These are phyloP conservation scores for Phytophthora ohioensis DNA, from an alignment of 352 stramenopile species.

Conservation along the genomic window DNA sequence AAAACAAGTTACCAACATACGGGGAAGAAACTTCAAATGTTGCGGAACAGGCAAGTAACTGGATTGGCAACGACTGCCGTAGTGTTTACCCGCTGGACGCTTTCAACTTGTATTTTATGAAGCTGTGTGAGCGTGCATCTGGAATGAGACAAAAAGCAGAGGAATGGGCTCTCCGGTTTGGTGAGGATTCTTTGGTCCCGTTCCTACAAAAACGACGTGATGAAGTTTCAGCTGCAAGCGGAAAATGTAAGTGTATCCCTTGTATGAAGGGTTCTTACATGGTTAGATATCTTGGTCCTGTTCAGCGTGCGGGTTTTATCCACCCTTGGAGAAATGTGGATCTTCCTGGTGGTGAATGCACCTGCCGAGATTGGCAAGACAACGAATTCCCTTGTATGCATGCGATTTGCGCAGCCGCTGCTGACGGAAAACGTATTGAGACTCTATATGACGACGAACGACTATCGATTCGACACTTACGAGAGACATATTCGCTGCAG, in stretches of 20 bases:
- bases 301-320: background rate
- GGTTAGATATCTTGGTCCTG: background rate
- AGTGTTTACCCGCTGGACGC: conserved; percentile 4
- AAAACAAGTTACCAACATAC: conserved; percentile 4
- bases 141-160: background rate
- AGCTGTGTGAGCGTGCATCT: conserved; percentile 2
- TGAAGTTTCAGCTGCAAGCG: background rate
- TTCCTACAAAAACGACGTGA: background rate
- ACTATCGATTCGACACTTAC: background rate
- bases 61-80: conserved; percentile 12
- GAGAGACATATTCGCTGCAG: background rate
- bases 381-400: conserved; percentile 10
- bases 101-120: conserved; percentile 14
- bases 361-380: conserved; percentile 10
- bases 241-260: background rate
- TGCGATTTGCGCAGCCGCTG: conserved; percentile 1
- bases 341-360: background rate
- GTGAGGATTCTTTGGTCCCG: conserved; percentile 1
- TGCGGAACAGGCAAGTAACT: conserved; percentile 10
- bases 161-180: background rate
- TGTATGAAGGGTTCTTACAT: conserved; percentile 4
- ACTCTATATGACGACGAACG: background rate
- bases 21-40: conserved; percentile 3
- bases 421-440: background rate
- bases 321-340: conserved; percentile 13